Evolutionary conservation across 331 rosid species (phyloP).

Genomic region (Saraca asoca): DNA sequence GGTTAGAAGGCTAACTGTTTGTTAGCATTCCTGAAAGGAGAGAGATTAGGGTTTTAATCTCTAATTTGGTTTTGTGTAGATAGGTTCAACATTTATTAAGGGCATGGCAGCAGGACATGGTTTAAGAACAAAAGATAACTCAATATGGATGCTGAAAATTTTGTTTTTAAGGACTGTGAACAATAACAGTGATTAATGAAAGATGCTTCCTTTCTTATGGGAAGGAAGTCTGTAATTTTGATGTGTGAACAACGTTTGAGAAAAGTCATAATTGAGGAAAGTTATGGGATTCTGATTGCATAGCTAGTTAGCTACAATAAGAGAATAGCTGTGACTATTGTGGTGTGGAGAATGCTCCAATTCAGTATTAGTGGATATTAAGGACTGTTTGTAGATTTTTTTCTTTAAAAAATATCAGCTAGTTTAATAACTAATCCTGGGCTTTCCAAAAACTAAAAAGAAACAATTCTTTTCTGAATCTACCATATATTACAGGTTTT

Average conservation of each 20-base stretch:
- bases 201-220: conserved; percentile 1
- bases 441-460: neutral
- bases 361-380: conserved; percentile 16
- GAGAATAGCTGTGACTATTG: conserved; percentile 5
- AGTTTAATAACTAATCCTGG: conserved; percentile 17
- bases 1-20: conserved; percentile 10
- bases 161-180: neutral
- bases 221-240: conserved; percentile 3
- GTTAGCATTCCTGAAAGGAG: neutral
- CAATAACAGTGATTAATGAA: conserved; percentile 6
- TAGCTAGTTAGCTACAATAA: neutral
- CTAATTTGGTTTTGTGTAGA: conserved; percentile 3
- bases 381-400: neutral
- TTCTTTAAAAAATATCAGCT: neutral
- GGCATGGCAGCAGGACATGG: neutral
- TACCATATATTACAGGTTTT: neutral
- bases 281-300: conserved; percentile 2
- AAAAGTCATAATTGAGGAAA: conserved; percentile 11
- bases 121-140: neutral
- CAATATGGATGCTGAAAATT: neutral
- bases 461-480: conserved; percentile 7
- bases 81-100: neutral
- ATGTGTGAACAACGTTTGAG: neutral
- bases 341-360: neutral
- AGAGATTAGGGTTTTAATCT: neutral